Evolutionary conservation across 2,329 filamentous ascomycete species (phyloP), one percentile per base, ranked within the genome.

Genomic region (Diaporthe sp.): DNA sequence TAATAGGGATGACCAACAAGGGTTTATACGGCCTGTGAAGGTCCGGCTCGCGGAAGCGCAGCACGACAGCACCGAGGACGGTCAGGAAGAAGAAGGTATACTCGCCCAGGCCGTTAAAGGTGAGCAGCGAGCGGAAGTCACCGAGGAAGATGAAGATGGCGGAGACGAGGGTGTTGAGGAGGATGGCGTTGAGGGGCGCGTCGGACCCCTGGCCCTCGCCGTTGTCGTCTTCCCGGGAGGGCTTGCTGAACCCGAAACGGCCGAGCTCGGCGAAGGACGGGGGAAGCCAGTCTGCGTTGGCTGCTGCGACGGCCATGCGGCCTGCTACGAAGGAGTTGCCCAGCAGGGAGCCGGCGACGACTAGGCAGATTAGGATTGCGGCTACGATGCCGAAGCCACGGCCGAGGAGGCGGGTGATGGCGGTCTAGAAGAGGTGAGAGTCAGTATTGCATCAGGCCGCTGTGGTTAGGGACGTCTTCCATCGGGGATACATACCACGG

Each of bases 21-120:
- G 90, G 87, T 79, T 87, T 88, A 77, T 92, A 92, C 0, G 91
- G 90, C 15, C 91, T 81, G 0, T 83, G 77, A 3, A 92, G 82
- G 0, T 82, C 79, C 0, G 90, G 91, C 78, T 92, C 89, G 1
- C 88, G 85, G 72, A 86, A 86, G 17, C 91, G 86, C 56, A 92
- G 81, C 22, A 92, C 81, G 13, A 92, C 83, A 1, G 89, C 87
- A 0, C 90, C 91, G 0, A 92, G 77, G 0, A 92, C 90, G 0
- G 90, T 90, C 39, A 92, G 84, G 78, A 92, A 91, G 82, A 92
- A 92, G 81, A 92, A 92, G 0, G 90, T 87, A 79, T 90, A 92
- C 77, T 91, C 89, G 19, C 88, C 89, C 5, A 91, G 81, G 0
- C 89, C 89, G 69, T 90, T 90, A 76, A 91, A 91, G 0, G 90